A percentile compares a stretch with the other conserved stretches of the same genome.
These are phyloP conservation scores for Fusarium solani-melongenae DNA, from an alignment of 2,329 filamentous ascomycete genomes.

Conservation along the genomic window DNA sequence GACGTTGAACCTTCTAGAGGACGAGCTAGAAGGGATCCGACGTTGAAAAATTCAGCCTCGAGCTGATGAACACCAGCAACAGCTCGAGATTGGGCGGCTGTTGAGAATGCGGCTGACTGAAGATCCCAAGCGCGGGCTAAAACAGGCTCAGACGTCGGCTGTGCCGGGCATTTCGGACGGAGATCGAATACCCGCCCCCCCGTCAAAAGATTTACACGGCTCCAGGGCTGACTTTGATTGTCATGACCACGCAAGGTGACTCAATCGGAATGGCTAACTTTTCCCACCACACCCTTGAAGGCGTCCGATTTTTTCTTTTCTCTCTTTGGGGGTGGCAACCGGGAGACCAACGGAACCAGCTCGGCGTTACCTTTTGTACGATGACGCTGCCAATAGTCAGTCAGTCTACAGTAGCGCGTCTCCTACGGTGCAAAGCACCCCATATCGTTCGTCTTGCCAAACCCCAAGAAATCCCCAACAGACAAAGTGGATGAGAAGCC, in stretches of 20 bases:
- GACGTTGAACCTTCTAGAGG: slow-evolving; percentile 1
- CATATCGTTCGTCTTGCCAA: slow-evolving; percentile 1
- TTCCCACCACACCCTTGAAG: not conserved
- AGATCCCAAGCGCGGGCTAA: not conserved
- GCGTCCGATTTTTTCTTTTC: not conserved
- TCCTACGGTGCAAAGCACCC: slow-evolving; percentile 6
- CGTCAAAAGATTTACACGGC: slow-evolving; percentile 11
- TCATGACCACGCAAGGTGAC: slow-evolving; percentile 6
- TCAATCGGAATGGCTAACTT: slow-evolving; percentile 3
- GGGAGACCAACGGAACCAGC: slow-evolving; percentile 16
- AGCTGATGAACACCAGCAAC: not conserved
- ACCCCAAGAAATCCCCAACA: slow-evolving; percentile 35
- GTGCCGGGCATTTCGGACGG: not conserved
- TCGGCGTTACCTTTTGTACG: slow-evolving; percentile 30
- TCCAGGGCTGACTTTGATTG: slow-evolving; percentile 7
- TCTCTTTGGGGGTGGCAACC: slow-evolving; percentile 15
- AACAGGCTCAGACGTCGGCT: not conserved
- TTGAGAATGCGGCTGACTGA: slow-evolving; percentile 9
- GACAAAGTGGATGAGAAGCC: slow-evolving; percentile 14
- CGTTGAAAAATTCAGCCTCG: not conserved
- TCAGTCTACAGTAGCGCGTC: slow-evolving; percentile 25
- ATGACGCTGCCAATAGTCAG: slow-evolving; percentile 26
- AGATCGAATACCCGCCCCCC: not conserved
- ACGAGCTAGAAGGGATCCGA: not conserved
- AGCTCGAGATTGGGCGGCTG: slow-evolving; percentile 4